Percentiles rank a stretch among this genome's conserved stretches.
Conservation (phyloP, 352 stramenopile genomes). For the Phytophthora boehmeriae region DNA sequence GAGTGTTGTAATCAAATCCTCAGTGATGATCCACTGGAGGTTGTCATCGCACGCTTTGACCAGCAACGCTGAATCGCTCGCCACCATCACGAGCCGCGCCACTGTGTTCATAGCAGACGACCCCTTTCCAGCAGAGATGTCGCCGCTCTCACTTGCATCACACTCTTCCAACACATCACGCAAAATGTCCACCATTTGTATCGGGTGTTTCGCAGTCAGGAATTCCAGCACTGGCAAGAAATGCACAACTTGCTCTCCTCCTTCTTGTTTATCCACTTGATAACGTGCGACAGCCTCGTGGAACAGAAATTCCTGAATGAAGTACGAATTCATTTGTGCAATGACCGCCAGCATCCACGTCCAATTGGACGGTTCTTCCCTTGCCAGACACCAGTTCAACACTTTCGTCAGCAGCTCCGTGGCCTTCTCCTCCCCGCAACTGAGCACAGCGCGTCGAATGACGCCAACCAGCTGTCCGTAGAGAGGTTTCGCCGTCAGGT, state of each 20-base stretch:
- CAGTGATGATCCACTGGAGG: slow-evolving; percentile 68
- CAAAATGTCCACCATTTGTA: slow-evolving; percentile 58
- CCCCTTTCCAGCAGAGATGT: slow-evolving; percentile 1
- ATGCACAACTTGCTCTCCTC: background rate
- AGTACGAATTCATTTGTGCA: slow-evolving; percentile 50
- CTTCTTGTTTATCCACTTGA: slow-evolving; percentile 1
- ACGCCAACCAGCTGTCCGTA: slow-evolving; percentile 50
- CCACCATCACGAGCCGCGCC: slow-evolving; percentile 39
- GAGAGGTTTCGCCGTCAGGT: slow-evolving; percentile 48
- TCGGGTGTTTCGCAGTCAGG: slow-evolving; percentile 39
- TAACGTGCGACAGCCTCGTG: slow-evolving; percentile 29
- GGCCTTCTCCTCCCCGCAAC: slow-evolving; percentile 21
- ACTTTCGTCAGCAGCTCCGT: slow-evolving; percentile 38
- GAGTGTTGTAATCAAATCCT: slow-evolving; percentile 46
- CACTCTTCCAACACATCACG: slow-evolving; percentile 47
- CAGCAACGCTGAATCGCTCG: slow-evolving; percentile 36
- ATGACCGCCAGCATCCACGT: slow-evolving; percentile 57
- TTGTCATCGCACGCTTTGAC: slow-evolving; percentile 56
- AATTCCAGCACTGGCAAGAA: slow-evolving; percentile 50
- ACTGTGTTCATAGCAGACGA: slow-evolving; percentile 16
- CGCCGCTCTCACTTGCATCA: background rate
- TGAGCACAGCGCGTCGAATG: slow-evolving; percentile 45
- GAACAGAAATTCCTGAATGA: slow-evolving; percentile 56
- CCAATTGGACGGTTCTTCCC: slow-evolving; percentile 38
- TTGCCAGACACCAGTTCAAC: slow-evolving; percentile 52